phyloP scores from a whole-genome alignment of 1,284 basidiomycete species.

The Fomitopsis palustris region DNA sequence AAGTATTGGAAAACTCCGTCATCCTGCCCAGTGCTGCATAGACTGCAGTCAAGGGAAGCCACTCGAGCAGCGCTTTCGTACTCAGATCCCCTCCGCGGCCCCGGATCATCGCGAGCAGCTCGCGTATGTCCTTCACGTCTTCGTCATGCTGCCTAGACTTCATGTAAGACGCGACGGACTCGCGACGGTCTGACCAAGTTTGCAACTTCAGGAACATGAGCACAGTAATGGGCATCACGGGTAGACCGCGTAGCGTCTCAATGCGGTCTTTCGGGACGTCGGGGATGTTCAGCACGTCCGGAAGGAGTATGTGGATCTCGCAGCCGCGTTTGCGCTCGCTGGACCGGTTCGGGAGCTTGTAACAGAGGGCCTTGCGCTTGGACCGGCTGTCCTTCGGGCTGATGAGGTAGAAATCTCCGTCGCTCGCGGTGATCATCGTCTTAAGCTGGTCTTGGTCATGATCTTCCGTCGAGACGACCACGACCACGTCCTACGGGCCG shows the following conservation, averaged over 20 bases:
- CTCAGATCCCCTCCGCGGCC: slow-evolving; percentile 1
- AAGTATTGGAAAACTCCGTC: too few relatives aligned
- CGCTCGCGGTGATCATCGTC: slow-evolving; percentile 28
- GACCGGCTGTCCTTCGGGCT: slow-evolving; percentile 33
- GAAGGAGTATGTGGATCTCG: slow-evolving; percentile 51
- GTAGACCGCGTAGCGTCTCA: slow-evolving; percentile 27
- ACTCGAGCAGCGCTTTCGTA: not conserved
- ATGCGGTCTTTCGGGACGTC: slow-evolving; percentile 30
- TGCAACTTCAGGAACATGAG: slow-evolving; percentile 48
- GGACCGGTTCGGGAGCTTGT: slow-evolving; percentile 22
- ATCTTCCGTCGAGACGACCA: slow-evolving; percentile 38
- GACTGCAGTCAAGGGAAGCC: not conserved
- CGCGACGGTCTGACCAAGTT: slow-evolving; percentile 46
- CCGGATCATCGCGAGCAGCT: slow-evolving; percentile 35
- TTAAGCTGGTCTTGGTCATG: slow-evolving; percentile 40
- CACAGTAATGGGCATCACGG: slow-evolving; percentile 41
- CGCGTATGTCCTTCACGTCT: slow-evolving; percentile 42
- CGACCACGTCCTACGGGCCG: slow-evolving; percentile 45
- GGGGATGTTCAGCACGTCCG: slow-evolving; percentile 43
- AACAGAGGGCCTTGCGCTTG: slow-evolving; percentile 46
- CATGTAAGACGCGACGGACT: slow-evolving; percentile 29
- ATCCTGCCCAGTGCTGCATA: too few relatives aligned
- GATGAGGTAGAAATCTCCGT: slow-evolving; percentile 25
- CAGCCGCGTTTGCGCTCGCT: slow-evolving; percentile 25
- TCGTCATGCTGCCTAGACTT: slow-evolving; percentile 32